A percentile compares a stretch with the other conserved stretches of the same genome.
phyloP scores from a whole-genome alignment of 164 flowering plant species.

The Vitis labrusca region DNA sequence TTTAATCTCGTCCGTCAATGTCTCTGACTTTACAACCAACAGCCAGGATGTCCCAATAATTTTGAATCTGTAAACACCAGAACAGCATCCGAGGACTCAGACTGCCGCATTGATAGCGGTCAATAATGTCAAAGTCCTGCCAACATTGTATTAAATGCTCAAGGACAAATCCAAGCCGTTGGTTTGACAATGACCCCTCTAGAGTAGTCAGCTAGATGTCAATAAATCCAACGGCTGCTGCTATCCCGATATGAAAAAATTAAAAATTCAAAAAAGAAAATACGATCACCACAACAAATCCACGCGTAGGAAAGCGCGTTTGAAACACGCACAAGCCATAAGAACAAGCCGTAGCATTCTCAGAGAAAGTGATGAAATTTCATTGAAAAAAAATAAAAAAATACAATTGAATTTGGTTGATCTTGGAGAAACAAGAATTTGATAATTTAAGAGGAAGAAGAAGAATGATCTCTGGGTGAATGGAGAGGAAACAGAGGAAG shows the following conservation, averaged over 20 bases:
- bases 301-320: no score
- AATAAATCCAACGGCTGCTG: not conserved
- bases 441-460: not conserved
- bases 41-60: not conserved
- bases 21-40: not conserved
- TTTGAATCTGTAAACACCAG: not conserved
- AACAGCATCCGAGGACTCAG: not conserved
- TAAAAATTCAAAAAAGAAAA: no score
- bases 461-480: conserved; percentile 25
- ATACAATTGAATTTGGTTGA: no score
- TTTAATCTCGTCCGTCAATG: no score
- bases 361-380: no score
- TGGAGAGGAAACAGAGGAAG: conserved; percentile 58
- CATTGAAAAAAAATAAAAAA: no score
- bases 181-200: not conserved
- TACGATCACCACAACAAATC: no score
- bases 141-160: not conserved
- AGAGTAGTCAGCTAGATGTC: no score
- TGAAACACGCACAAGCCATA: no score
- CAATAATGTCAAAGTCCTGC: not conserved
- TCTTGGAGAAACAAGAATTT: no score
- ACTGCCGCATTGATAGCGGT: not conserved
- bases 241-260: not conserved
- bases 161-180: not conserved
- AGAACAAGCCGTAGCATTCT: no score